phyloP scores from a whole-genome alignment of 495 filamentous ascomycete species.

The Podospora sp. region DNA sequence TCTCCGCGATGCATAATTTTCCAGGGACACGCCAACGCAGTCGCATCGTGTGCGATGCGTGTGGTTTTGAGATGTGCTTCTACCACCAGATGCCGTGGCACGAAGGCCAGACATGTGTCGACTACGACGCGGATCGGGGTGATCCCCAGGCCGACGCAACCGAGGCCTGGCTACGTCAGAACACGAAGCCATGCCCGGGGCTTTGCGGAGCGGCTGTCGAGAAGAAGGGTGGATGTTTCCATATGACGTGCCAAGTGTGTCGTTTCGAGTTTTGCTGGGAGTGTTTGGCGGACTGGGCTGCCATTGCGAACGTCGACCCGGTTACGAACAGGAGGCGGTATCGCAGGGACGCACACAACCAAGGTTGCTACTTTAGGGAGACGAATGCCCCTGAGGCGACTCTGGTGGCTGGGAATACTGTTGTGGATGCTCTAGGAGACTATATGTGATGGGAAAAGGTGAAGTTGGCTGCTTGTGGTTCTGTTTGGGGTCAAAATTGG shows the following conservation, averaged over 20 bases:
- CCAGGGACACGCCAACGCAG: conserved; percentile 19
- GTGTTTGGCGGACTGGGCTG: conserved; percentile 24
- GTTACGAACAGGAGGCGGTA: not conserved
- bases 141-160: conserved; percentile 8
- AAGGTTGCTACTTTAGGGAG: conserved; percentile 20
- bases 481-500: not conserved
- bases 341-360: conserved; percentile 15
- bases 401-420: conserved; percentile 14
- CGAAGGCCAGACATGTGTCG: conserved; percentile 41
- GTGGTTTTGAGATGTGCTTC: conserved; percentile 43
- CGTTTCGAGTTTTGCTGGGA: conserved; percentile 31
- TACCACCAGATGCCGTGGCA: conserved; percentile 43
- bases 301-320: not conserved
- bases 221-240: conserved; percentile 25
- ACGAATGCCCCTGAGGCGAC: conserved; percentile 8
- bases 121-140: conserved; percentile 29
- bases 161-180: conserved; percentile 7
- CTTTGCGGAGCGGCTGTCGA: conserved; percentile 19
- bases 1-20: conserved; percentile 12
- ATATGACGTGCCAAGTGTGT: conserved; percentile 27
- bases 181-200: conserved; percentile 21
- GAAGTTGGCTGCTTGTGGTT: not conserved
- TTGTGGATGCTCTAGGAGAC: conserved; percentile 8
- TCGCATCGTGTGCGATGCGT: conserved; percentile 40
- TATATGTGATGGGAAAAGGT: not conserved